These are phyloP conservation scores for Macrolepiota dolichaula DNA, from an alignment of 768 basidiomycete species.

Conservation along the genomic window DNA sequence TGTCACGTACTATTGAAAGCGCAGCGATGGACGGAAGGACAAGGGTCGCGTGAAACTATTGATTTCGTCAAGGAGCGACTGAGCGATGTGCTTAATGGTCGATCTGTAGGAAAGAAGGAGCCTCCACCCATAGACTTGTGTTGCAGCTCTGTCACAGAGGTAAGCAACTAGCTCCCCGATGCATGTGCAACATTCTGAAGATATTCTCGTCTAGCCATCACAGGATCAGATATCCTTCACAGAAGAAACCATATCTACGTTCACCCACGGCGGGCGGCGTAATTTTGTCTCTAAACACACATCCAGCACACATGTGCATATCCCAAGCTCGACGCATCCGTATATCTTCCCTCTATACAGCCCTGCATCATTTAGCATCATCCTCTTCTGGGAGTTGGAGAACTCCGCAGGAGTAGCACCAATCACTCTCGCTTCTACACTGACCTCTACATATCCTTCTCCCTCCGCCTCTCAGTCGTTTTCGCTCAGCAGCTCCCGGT, in stretches of 20 bases:
- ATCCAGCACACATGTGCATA: slow-evolving; percentile 46
- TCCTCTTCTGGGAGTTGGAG: slow-evolving; percentile 76
- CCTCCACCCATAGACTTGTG: slow-evolving; percentile 15
- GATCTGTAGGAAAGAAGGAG: neutral
- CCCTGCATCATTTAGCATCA: slow-evolving; percentile 66
- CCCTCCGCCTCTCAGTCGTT: neutral
- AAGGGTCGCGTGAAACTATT: slow-evolving; percentile 13
- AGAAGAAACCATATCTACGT: slow-evolving; percentile 20
- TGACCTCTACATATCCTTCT: slow-evolving; percentile 4
- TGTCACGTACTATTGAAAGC: slow-evolving; percentile 10
- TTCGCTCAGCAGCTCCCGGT: neutral
- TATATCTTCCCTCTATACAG: slow-evolving; percentile 80
- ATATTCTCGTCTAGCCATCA: neutral
- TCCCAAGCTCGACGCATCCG: slow-evolving; percentile 48
- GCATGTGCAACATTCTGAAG: neutral
- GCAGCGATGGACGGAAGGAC: slow-evolving; percentile 15
- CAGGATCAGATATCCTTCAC: slow-evolving; percentile 2
- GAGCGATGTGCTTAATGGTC: slow-evolving; percentile 11
- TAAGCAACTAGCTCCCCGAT: neutral
- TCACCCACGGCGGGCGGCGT: slow-evolving; percentile 47
- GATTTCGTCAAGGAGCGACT: slow-evolving; percentile 12
- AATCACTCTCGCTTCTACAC: neutral
- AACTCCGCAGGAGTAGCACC: slow-evolving; percentile 15
- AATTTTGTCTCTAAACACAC: slow-evolving; percentile 27
- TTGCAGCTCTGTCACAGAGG: slow-evolving; percentile 14